Conservation (phyloP, 2,329 filamentous ascomycete species). For the Hymenoscyphus scutula region DNA sequence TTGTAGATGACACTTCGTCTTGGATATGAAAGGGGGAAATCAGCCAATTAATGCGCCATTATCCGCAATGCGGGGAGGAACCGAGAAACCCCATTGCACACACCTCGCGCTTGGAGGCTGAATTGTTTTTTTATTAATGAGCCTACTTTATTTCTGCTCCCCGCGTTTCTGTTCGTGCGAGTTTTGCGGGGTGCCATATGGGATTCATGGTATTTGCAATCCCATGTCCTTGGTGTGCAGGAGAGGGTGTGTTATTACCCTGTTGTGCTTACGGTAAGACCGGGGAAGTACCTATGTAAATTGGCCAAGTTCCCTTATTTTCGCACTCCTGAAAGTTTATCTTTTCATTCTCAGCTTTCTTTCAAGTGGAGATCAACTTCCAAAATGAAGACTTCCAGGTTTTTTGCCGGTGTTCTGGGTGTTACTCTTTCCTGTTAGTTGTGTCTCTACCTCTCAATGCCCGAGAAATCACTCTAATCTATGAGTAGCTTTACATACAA, state of each 20-base stretch:
- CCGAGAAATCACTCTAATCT: constrained; percentile 12
- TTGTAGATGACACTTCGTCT: neutral
- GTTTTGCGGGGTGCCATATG: constrained; percentile 2
- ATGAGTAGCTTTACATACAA: constrained; percentile 21
- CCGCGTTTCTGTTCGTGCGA: neutral
- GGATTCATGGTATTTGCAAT: constrained; percentile 1
- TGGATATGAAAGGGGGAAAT: neutral
- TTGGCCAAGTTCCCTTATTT: neutral
- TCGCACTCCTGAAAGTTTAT: neutral
- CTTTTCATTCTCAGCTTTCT: neutral
- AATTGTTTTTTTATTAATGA: neutral
- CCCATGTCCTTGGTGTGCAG: neutral
- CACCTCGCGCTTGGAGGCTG: neutral
- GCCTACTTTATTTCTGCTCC: neutral
- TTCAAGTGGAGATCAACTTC: neutral
- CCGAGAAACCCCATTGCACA: neutral
- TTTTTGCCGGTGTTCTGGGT: constrained; percentile 26
- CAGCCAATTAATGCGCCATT: neutral
- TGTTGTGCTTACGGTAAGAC: constrained; percentile 1
- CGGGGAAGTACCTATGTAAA: neutral
- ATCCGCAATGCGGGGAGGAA: neutral
- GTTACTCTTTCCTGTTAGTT: constrained; percentile 28
- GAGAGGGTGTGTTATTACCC: neutral
- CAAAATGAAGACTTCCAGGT: constrained; percentile 27
- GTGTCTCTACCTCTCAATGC: neutral